Evolutionary conservation across 2,329 filamentous ascomycete genomes (phyloP).

Genomic region (Trichoderma semiorbis): DNA sequence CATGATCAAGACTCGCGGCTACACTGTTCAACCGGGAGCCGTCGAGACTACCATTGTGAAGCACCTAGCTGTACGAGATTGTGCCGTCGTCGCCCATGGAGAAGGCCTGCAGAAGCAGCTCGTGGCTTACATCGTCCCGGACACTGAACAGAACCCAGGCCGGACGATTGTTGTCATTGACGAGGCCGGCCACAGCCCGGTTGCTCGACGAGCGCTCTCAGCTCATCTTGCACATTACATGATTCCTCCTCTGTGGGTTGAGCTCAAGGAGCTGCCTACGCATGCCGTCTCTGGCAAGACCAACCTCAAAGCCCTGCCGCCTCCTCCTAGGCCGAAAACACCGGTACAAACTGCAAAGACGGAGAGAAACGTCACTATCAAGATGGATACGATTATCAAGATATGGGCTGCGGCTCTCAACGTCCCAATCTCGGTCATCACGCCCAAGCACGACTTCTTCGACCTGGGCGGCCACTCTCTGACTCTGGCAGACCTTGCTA

Average conservation of each 20-base stretch:
- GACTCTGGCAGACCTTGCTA: slow-evolving; percentile 72
- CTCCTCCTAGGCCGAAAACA: slow-evolving; percentile 50
- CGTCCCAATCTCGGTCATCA: slow-evolving; percentile 59
- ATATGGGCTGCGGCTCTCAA: slow-evolving; percentile 70
- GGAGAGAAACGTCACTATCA: slow-evolving; percentile 60
- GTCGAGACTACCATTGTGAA: slow-evolving; percentile 70
- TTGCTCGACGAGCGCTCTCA: slow-evolving; percentile 61
- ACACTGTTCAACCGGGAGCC: slow-evolving; percentile 73
- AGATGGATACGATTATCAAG: slow-evolving; percentile 63
- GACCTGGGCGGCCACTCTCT: slow-evolving; percentile 77
- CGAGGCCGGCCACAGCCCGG: slow-evolving; percentile 67
- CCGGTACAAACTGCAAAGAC: slow-evolving; percentile 40
- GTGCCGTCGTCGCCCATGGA: slow-evolving; percentile 69
- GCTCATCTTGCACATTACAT: slow-evolving; percentile 75
- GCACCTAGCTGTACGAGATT: slow-evolving; percentile 66
- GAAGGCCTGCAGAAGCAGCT: slow-evolving; percentile 73
- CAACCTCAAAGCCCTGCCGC: slow-evolving; percentile 67
- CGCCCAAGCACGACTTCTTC: slow-evolving; percentile 73
- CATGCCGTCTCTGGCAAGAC: slow-evolving; percentile 77
- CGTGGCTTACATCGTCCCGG: slow-evolving; percentile 71
- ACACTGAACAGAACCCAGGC: slow-evolving; percentile 55
- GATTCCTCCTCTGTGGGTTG: slow-evolving; percentile 76
- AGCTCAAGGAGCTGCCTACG: slow-evolving; percentile 67
- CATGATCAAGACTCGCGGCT: slow-evolving; percentile 79
- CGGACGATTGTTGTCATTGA: slow-evolving; percentile 64